Conservation (phyloP, 208 protist species). For the Trypanosomatidae sp. region DNA sequence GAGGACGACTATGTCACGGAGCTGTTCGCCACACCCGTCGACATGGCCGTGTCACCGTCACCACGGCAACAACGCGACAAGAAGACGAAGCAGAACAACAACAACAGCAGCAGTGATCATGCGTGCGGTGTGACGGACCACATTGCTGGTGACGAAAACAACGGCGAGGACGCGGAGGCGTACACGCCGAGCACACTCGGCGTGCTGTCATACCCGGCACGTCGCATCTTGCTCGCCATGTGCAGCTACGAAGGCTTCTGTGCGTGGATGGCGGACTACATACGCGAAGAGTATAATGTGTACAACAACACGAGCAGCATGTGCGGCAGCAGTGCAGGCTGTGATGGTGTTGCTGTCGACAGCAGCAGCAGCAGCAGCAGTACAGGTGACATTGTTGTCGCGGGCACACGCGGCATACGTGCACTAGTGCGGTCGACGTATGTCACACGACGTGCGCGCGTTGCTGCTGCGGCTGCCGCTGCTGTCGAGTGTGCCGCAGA, state of each 20-base stretch:
- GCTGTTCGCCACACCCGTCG: slow-evolving; percentile 48
- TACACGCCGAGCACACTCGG: slow-evolving; percentile 7
- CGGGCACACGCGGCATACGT: background rate
- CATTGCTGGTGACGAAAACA: background rate
- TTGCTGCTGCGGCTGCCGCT: too few species aligned
- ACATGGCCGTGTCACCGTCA: slow-evolving; percentile 3
- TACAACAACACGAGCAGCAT: background rate
- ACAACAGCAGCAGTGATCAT: slow-evolving; percentile 1
- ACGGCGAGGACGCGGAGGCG: background rate
- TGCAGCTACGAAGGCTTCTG: slow-evolving; percentile 74
- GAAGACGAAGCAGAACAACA: background rate
- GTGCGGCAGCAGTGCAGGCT: background rate
- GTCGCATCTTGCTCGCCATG: slow-evolving; percentile 62
- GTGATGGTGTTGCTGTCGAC: background rate
- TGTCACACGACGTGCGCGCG: background rate
- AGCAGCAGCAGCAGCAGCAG: background rate
- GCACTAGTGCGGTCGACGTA: background rate
- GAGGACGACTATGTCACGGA: slow-evolving; percentile 64
- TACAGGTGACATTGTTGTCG: background rate
- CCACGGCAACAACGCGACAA: background rate
- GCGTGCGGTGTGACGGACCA: background rate
- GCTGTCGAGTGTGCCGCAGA: too few species aligned
- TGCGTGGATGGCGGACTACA: slow-evolving; percentile 73
- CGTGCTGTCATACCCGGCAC: slow-evolving; percentile 66
- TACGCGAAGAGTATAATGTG: slow-evolving; percentile 66